Conservation (phyloP, 805 yeast genomes). For the Metschnikowia orientalis region DNA sequence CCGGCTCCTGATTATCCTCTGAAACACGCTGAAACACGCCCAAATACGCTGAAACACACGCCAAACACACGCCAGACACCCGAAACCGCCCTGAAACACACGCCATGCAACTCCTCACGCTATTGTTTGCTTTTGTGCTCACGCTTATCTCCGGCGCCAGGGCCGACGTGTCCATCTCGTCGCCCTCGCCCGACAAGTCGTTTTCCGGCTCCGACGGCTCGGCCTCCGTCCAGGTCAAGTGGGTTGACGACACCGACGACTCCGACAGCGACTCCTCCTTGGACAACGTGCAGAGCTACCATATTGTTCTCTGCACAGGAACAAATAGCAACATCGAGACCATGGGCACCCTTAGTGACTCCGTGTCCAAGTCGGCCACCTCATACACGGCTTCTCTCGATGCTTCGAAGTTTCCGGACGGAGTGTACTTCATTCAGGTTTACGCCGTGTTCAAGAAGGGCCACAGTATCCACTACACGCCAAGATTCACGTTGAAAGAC, state of each 20-base stretch:
- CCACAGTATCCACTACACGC: conserved; percentile 61
- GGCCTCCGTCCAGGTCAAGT: conserved; percentile 27
- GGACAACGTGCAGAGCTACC: conserved; percentile 38
- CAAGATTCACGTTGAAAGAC: conserved; percentile 59
- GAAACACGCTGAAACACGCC: neutral
- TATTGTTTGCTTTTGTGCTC: conserved; percentile 9
- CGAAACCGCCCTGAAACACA: neutral
- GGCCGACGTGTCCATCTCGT: conserved; percentile 46
- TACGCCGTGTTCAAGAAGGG: conserved; percentile 44
- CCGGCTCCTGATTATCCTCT: no score
- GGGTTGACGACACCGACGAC: conserved; percentile 56
- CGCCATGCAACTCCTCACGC: conserved; percentile 12
- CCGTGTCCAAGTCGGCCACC: conserved; percentile 16
- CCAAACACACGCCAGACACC: neutral
- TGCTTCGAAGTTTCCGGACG: conserved; percentile 50
- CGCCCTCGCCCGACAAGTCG: conserved; percentile 39
- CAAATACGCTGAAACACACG: neutral
- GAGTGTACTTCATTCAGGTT: conserved; percentile 71
- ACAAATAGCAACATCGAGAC: conserved; percentile 45
- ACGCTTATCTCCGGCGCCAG: conserved; percentile 17
- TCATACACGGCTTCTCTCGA: conserved; percentile 42
- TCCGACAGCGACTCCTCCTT: conserved; percentile 40
- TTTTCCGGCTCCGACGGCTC: conserved; percentile 38
- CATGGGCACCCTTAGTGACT: conserved; percentile 26
- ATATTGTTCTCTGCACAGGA: conserved; percentile 68